phyloP scores from a whole-genome alignment of 805 yeast genomes.

The Ogataea saltuana region DNA sequence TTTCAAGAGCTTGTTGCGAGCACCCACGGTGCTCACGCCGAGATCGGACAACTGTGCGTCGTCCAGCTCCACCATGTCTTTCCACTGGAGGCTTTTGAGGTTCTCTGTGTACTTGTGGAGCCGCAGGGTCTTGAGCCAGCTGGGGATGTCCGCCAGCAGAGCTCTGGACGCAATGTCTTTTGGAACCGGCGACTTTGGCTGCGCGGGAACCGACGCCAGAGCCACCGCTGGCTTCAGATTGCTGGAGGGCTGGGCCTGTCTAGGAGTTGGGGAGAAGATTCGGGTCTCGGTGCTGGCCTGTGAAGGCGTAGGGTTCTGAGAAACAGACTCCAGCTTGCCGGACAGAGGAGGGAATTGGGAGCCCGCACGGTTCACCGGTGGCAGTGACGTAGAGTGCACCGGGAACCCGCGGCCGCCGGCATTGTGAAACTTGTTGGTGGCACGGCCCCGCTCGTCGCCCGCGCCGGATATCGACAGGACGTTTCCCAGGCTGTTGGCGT shows the following conservation, averaged over 20 bases:
- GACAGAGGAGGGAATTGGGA: constrained; percentile 6
- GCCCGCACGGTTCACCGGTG: constrained; percentile 24
- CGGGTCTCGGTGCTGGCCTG: background rate
- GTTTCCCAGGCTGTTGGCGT: constrained; percentile 7
- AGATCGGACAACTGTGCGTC: constrained; percentile 69
- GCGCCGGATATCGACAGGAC: constrained; percentile 5
- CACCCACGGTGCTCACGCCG: constrained; percentile 95
- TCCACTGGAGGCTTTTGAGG: constrained; percentile 75
- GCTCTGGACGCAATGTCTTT: constrained; percentile 53
- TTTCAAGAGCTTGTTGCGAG: constrained; percentile 88
- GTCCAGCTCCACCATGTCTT: constrained; percentile 65
- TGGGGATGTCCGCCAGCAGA: constrained; percentile 75
- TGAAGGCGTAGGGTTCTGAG: background rate
- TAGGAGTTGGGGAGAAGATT: constrained; percentile 21
- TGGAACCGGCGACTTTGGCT: constrained; percentile 45
- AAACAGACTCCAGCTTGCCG: constrained; percentile 11
- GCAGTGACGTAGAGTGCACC: constrained; percentile 26
- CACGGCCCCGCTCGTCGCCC: constrained; percentile 25
- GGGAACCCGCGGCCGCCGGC: constrained; percentile 18
- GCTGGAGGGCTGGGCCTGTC: constrained; percentile 11
- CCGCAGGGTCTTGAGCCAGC: constrained; percentile 87
- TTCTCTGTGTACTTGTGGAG: constrained; percentile 93
- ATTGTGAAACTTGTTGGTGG: constrained; percentile 18
- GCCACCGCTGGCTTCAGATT: constrained; percentile 10
- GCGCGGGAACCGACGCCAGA: constrained; percentile 11